These are phyloP conservation scores for Hordeum pubiflorum DNA, from an alignment of 202 grass and related monocot genomes.

Conservation along the genomic window DNA sequence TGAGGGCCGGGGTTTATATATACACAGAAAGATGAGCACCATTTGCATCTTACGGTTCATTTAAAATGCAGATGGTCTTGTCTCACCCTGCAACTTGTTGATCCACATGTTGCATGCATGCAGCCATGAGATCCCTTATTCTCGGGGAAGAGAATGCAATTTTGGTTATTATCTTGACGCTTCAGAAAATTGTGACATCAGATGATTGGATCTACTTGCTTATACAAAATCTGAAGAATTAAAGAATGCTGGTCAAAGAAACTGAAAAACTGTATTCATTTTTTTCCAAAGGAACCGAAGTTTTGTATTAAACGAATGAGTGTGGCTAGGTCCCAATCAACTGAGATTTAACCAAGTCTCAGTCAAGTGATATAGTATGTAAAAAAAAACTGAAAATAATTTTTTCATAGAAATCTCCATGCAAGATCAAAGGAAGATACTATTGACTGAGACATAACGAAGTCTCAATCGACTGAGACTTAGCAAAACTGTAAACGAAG, in stretches of 20 bases:
- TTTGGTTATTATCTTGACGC: neutral
- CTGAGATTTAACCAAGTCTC: too few species aligned
- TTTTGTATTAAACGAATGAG: neutral
- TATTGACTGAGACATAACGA: too few species aligned
- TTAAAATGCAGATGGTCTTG: neutral
- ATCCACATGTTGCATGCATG: neutral
- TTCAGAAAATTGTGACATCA: neutral
- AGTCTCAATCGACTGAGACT: too few species aligned
- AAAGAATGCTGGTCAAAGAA: neutral
- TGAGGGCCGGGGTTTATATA: conserved; percentile 5
- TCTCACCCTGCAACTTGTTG: neutral
- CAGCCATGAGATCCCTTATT: neutral
- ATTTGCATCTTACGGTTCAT: conserved; percentile 5
- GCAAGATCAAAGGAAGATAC: too few species aligned
- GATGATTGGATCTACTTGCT: neutral
- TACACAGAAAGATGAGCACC: neutral
- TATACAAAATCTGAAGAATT: neutral
- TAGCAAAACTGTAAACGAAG: neutral
- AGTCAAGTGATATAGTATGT: too few species aligned
- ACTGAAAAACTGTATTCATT: neutral
- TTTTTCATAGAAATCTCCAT: too few species aligned
- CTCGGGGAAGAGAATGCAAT: neutral
- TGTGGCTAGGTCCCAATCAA: too few species aligned
- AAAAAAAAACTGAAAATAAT: too few species aligned
- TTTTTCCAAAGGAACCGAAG: too few species aligned